Conservation (phyloP, 805 yeast genomes). For the Blastobotrys peoriensis region DNA sequence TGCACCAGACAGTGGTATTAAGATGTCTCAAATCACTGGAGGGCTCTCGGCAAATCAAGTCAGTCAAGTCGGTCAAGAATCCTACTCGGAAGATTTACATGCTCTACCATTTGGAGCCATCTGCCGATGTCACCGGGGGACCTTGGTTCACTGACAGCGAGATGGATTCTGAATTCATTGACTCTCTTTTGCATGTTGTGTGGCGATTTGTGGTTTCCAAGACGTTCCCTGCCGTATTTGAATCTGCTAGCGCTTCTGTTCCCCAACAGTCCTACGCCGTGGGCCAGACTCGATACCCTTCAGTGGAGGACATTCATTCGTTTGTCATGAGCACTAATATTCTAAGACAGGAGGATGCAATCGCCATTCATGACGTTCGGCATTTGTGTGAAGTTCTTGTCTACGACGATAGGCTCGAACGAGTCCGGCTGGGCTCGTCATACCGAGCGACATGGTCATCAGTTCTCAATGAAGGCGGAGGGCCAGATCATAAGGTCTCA, state of each 20-base stretch:
- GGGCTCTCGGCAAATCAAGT: slow-evolving; percentile 73
- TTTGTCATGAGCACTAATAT: slow-evolving; percentile 69
- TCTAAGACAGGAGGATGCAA: slow-evolving; percentile 60
- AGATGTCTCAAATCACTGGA: slow-evolving; percentile 79
- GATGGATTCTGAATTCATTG: slow-evolving; percentile 88
- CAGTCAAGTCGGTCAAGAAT: slow-evolving; percentile 79
- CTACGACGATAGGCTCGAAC: slow-evolving; percentile 80
- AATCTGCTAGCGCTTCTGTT: slow-evolving; percentile 21
- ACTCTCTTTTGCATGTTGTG: slow-evolving; percentile 70
- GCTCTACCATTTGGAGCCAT: slow-evolving; percentile 89
- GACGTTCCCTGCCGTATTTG: slow-evolving; percentile 71
- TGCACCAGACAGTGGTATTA: slow-evolving; percentile 86
- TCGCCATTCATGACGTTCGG: slow-evolving; percentile 66
- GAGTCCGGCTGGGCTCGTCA: slow-evolving; percentile 49
- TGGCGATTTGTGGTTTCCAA: slow-evolving; percentile 80
- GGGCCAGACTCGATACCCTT: slow-evolving; percentile 57
- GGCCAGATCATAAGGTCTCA: slow-evolving; percentile 19
- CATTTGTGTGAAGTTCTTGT: slow-evolving; percentile 82
- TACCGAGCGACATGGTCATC: slow-evolving; percentile 83
- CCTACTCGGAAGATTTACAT: slow-evolving; percentile 95
- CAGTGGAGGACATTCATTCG: slow-evolving; percentile 64
- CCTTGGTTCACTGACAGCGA: slow-evolving; percentile 99
- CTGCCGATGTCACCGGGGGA: slow-evolving; percentile 95
- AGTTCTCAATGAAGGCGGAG: slow-evolving; percentile 59
- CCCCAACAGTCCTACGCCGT: slow-evolving; percentile 50